A percentile compares a stretch with the other conserved stretches of the same genome.
Evolutionary conservation across 257 asterid species (phyloP).

Genomic region (Echium plantagineum): DNA sequence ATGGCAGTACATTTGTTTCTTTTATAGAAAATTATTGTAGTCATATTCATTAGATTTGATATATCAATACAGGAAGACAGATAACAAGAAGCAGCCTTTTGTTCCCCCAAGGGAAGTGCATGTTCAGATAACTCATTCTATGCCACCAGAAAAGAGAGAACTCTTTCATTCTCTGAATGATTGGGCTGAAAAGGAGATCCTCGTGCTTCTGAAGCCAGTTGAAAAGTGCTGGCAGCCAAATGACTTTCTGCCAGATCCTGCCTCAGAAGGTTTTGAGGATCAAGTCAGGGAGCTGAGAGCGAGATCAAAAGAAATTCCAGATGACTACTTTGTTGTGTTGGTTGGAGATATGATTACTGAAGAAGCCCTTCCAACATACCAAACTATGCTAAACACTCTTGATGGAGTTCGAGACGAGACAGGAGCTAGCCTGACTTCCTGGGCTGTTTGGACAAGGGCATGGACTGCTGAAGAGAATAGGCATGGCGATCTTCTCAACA

Average conservation of each 20-base stretch:
- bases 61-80: constrained; percentile 27
- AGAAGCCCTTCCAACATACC: constrained; percentile 79
- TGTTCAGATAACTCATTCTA: constrained; percentile 53
- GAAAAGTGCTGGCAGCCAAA: constrained; percentile 67
- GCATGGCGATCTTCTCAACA: constrained; percentile 67
- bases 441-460: constrained; percentile 74
- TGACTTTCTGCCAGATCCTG: constrained; percentile 61
- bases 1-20: neutral
- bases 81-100: constrained; percentile 35
- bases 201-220: constrained; percentile 55
- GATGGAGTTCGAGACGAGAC: constrained; percentile 76
- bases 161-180: constrained; percentile 43
- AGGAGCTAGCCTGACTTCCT: constrained; percentile 60
- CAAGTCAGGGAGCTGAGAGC: constrained; percentile 64
- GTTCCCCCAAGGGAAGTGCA: constrained; percentile 56
- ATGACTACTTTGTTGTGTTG: constrained; percentile 56
- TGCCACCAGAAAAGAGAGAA: constrained; percentile 57
- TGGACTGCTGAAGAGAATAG: constrained; percentile 77
- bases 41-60: neutral
- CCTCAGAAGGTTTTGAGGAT: constrained; percentile 67
- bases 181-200: constrained; percentile 51
- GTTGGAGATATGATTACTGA: constrained; percentile 73
- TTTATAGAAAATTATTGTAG: neutral
- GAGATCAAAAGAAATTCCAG: constrained; percentile 58
- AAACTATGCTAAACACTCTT: constrained; percentile 67